phyloP scores from a whole-genome alignment of 208 protist species.

The Acanthamoeba sp. region DNA sequence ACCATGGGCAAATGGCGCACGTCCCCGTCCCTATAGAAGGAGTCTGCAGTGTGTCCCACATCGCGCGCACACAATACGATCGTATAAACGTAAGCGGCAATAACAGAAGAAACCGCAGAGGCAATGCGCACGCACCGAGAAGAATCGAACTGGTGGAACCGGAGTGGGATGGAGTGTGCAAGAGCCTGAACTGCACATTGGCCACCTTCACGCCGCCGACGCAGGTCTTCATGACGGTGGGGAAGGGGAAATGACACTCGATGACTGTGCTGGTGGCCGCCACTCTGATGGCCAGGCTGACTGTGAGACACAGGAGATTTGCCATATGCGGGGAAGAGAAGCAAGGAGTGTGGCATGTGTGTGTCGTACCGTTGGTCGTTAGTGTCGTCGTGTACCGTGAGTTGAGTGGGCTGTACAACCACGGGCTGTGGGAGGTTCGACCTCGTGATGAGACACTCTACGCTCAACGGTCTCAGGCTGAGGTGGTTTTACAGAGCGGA shows the following conservation, averaged over 20 bases:
- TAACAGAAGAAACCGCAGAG: background rate
- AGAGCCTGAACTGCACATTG: slow-evolving; percentile 50
- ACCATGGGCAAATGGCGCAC: slow-evolving; percentile 44
- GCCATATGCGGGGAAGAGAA: background rate
- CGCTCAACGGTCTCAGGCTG: slow-evolving; percentile 11
- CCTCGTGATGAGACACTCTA: slow-evolving; percentile 41
- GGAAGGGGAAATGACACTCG: slow-evolving; percentile 65
- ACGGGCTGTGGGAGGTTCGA: slow-evolving; percentile 5
- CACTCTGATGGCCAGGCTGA: too few relatives aligned
- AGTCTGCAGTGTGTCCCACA: slow-evolving; percentile 21
- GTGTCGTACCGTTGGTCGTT: background rate
- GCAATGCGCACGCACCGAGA: background rate
- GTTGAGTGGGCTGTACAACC: slow-evolving; percentile 35
- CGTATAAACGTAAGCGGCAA: too few relatives aligned
- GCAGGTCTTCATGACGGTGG: slow-evolving; percentile 58
- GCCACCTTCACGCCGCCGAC: slow-evolving; percentile 68
- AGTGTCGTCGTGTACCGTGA: slow-evolving; percentile 51
- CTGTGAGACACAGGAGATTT: too few relatives aligned
- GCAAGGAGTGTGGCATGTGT: background rate
- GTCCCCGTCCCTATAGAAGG: slow-evolving; percentile 26
- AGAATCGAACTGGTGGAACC: background rate
- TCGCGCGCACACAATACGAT: too few relatives aligned
- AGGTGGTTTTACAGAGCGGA: too few relatives aligned
- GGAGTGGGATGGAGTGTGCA: background rate
- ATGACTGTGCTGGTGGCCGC: slow-evolving; percentile 9